Percentiles rank a stretch among this genome's conserved stretches.
Evolutionary conservation across 176 grass and related monocot genomes (phyloP).

Genomic region (Phoenix roebelenii): DNA sequence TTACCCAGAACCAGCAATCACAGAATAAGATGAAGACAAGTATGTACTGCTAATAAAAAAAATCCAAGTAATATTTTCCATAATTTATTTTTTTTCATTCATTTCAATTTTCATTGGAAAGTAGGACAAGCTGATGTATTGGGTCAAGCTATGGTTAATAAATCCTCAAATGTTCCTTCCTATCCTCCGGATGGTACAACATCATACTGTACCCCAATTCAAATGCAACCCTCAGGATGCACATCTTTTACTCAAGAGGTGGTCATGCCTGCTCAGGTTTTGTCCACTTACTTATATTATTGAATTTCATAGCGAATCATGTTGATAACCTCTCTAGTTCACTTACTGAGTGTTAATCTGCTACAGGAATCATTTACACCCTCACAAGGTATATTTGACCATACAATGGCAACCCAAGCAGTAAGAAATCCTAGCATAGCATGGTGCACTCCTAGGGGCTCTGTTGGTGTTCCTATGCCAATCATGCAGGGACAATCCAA

Average conservation of each 20-base stretch:
- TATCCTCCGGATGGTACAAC: conserved; percentile 12
- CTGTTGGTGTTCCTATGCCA: conserved; percentile 7
- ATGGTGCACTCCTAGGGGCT: conserved; percentile 22
- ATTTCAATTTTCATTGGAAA: neutral
- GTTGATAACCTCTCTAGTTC: conserved; percentile 1
- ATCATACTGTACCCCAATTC: conserved; percentile 17
- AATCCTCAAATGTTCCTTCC: conserved; percentile 19
- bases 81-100: neutral
- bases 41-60: conserved; percentile 7
- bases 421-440: conserved; percentile 27
- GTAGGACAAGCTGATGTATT: conserved; percentile 12
- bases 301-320: neutral
- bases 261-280: conserved; percentile 27
- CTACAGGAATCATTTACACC: conserved; percentile 20
- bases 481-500: conserved; percentile 20
- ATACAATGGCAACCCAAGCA: conserved; percentile 10
- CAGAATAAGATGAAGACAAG: conserved; percentile 24
- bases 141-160: conserved; percentile 20
- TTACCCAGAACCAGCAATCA: neutral
- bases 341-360: conserved; percentile 14
- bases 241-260: conserved; percentile 30
- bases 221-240: conserved; percentile 27
- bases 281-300: neutral
- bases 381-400: conserved; percentile 33
- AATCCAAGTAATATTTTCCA: too few species aligned